Evolutionary conservation across 192 early-diverging fungal genomes (phyloP), one percentile per base, ranked within the genome.

Genomic region (Gamsiella multidivaricata): DNA sequence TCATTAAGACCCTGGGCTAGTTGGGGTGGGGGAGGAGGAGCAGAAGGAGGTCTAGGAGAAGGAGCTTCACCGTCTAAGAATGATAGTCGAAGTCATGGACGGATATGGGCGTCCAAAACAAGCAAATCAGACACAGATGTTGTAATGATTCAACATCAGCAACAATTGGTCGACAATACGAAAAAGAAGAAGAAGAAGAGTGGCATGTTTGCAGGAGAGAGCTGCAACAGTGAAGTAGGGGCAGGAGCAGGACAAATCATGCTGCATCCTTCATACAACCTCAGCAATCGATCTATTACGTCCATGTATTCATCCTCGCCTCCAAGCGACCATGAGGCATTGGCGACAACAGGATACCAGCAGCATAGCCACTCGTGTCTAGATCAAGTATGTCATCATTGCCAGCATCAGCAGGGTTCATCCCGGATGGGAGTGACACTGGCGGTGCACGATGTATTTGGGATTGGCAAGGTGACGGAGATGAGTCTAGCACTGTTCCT

Each of bases 361-460:
- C 43, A 32, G 26, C 37, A 65, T 25, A 5, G 17, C 45, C 36
- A 39, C 18, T 41, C 51, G 1, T 45, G 23, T 2, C 41, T 45
- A 15, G 41, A 59, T 8, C 60, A 51, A 25, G 9, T 32, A 9
- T 12, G 15, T 22, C 43, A 49, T 14, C 33, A 63, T 5, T 28
- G 25, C 6, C 58, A 60, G 43, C 56, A 58, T 15, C 54, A 57
- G 0, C 54, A 56, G 11, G 20, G 37, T 11, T 45, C 43, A 3
- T 41, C 55, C 15, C 58, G 66, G 29, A 43, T 25, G 34, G 56
- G 56, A 9, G 25, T 61, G 14, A 66, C 55, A 11, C 50, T 74
- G 20, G 62, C 63, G 23, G 50, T 74, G 22, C 71, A 74, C 25
- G 71, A 74, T 39, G 17, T 74, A 20, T 61, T 74, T 58, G 71